A percentile compares a stretch with the other conserved stretches of the same genome.
Evolutionary conservation across 768 basidiomycete genomes (phyloP).

Genomic region (Naganishia friedmannii): DNA sequence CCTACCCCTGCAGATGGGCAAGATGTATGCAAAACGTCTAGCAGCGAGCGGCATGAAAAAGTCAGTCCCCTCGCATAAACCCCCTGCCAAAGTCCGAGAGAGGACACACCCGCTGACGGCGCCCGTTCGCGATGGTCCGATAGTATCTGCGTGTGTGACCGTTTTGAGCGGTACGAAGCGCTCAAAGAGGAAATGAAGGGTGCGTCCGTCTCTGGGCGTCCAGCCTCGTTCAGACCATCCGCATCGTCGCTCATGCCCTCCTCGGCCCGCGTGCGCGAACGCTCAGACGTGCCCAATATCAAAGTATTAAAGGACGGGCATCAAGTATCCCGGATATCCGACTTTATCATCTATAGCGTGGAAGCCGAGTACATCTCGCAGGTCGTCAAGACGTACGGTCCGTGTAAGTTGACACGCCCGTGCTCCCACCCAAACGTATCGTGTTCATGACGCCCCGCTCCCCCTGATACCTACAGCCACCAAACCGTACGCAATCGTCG

Average conservation of each 20-base stretch:
- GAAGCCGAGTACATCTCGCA: slow-evolving; percentile 81
- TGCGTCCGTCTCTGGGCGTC: neutral
- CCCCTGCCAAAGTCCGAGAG: too few relatives aligned
- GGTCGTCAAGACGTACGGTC: slow-evolving; percentile 84
- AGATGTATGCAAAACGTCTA: slow-evolving; percentile 82
- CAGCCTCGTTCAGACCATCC: too few relatives aligned
- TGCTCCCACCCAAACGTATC: too few relatives aligned
- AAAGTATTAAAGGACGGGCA: slow-evolving; percentile 75
- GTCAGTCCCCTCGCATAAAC: too few relatives aligned
- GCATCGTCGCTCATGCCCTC: too few relatives aligned
- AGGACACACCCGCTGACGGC: too few relatives aligned
- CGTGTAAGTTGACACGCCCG: slow-evolving; percentile 62
- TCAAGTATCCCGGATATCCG: slow-evolving; percentile 78
- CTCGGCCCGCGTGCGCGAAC: too few relatives aligned
- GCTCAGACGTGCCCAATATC: slow-evolving; percentile 63
- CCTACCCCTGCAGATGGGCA: slow-evolving; percentile 72
- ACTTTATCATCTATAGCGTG: slow-evolving; percentile 92
- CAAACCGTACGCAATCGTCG: slow-evolving; percentile 83
- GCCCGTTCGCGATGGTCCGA: too few relatives aligned
- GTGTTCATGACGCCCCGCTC: too few relatives aligned
- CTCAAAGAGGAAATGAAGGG: slow-evolving; percentile 60
- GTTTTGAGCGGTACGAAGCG: slow-evolving; percentile 67
- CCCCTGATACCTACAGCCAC: slow-evolving; percentile 61
- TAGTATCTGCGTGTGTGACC: slow-evolving; percentile 87
- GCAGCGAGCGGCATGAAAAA: slow-evolving; percentile 79